phyloP scores from a whole-genome alignment of 768 basidiomycete genomes.

The Suillus alpinus region DNA sequence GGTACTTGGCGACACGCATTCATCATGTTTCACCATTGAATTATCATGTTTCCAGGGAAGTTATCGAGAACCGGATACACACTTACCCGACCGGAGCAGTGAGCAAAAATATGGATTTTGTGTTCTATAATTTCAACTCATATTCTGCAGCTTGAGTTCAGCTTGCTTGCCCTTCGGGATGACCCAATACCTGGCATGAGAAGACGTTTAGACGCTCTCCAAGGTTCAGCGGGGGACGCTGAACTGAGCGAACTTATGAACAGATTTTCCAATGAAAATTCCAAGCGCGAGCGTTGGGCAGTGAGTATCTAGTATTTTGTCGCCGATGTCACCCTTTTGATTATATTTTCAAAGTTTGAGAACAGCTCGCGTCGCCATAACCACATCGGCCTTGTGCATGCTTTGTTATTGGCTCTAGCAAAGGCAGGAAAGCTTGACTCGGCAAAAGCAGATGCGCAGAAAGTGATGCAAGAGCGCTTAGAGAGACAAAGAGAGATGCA shows the following conservation, averaged over 20 bases:
- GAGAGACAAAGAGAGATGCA: constrained; percentile 40
- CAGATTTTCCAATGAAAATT: constrained; percentile 62
- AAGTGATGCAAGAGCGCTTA: constrained; percentile 41
- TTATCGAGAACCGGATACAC: constrained; percentile 83
- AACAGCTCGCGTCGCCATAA: constrained; percentile 87
- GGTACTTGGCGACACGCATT: constrained; percentile 40
- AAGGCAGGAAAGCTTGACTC: constrained; percentile 61
- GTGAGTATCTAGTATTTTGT: constrained; percentile 43
- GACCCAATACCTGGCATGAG: constrained; percentile 75
- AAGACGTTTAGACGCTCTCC: constrained; percentile 50
- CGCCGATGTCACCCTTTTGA: constrained; percentile 4
- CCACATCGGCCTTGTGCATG: constrained; percentile 78
- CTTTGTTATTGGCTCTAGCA: constrained; percentile 68
- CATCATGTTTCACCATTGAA: constrained; percentile 12
- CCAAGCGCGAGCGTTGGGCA: constrained; percentile 79
- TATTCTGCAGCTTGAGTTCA: constrained; percentile 76
- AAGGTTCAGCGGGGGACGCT: constrained; percentile 38
- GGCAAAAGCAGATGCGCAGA: constrained; percentile 45
- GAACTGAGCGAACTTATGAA: constrained; percentile 53
- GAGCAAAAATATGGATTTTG: constrained; percentile 25
- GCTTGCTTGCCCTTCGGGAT: constrained; percentile 81
- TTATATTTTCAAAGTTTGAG: constrained; percentile 58
- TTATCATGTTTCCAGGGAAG: constrained; percentile 49
- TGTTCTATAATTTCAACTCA: constrained; percentile 9
- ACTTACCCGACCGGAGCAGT: constrained; percentile 90